Evolutionary conservation across 495 filamentous ascomycete genomes (phyloP).

Genomic region (Xylaria intraflava): DNA sequence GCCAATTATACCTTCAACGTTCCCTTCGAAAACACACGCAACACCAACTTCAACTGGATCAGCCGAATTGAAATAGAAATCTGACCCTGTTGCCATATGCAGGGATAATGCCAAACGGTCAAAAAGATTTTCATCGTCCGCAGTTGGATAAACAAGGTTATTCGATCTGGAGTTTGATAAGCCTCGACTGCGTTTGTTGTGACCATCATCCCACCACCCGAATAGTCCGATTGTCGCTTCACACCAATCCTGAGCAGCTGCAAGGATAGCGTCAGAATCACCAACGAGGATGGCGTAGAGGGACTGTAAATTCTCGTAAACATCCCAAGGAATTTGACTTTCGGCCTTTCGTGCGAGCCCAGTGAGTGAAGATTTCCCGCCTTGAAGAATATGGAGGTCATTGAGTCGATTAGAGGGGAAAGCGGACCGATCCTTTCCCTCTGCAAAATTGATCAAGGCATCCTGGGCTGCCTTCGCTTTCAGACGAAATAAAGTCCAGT

Average conservation of each 20-base stretch:
- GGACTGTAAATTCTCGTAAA: slow-evolving; percentile 70
- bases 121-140: slow-evolving; percentile 31
- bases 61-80: slow-evolving; percentile 64
- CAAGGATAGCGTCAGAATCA: slow-evolving; percentile 59
- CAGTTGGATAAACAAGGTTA: slow-evolving; percentile 17
- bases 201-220: slow-evolving; percentile 82
- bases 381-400: slow-evolving; percentile 27
- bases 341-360: slow-evolving; percentile 67
- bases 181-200: slow-evolving; percentile 39
- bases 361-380: slow-evolving; percentile 30
- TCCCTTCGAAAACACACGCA: slow-evolving; percentile 70
- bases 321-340: slow-evolving; percentile 76
- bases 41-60: slow-evolving; percentile 70
- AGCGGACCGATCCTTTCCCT: slow-evolving; percentile 51
- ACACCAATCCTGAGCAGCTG: slow-evolving; percentile 71
- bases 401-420: slow-evolving; percentile 28
- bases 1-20: slow-evolving; percentile 64
- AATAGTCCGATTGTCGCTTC: slow-evolving; percentile 76
- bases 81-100: slow-evolving; percentile 36
- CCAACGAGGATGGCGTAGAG: slow-evolving; percentile 74
- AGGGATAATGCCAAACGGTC: slow-evolving; percentile 46
- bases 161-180: slow-evolving; percentile 35
- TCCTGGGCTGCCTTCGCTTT: slow-evolving; percentile 57
- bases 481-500: slow-evolving; percentile 74
- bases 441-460: slow-evolving; percentile 66